Base-by-base conservation (phyloP, 495 filamentous ascomycete species). In the Xylaria scruposa region DNA sequence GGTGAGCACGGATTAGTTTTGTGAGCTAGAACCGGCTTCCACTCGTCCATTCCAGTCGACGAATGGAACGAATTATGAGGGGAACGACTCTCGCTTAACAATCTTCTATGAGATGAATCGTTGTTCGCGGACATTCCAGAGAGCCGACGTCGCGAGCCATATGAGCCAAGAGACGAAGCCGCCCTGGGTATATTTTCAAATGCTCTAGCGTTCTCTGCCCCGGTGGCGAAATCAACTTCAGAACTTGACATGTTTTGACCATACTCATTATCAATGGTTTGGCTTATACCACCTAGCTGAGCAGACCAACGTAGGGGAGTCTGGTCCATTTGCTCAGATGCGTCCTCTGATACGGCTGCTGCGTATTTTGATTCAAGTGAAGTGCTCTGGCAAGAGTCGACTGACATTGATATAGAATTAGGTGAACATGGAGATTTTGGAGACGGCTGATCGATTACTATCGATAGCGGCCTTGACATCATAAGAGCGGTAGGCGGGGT, bases 381-480 rank as follows among this genome's bases (percentile, higher is more conserved):
- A 60, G 38, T 58, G 24, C 70, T 60, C 42, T 49, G 51, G 29
- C 36, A 19, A 71, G 70, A 64, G 70, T 73, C 40, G 26, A 68
- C 6, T 53, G 56, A 66, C 46, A n/a, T 63, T 24, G 70, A 71
- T 29, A 67, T 0, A 13, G 70, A 68, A 12, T 44, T 63, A 29
- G 74, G 68, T 12, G 73, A 70, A 17, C 68, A 70, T 4, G 72
- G 72, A 29, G 75, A 72, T 70, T 53, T 72, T 12, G 85, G 85
- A 0, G 84, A 85, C 1, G 83, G 84, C 26, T 86, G 82, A 74
- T 87, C 85, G 38, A 80, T 75, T 4, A 88, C 86, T 36, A 85
- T 81, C 13, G 85, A 86, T 21, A 88, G 77, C 1, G 86, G 84
- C 12, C 85, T 80, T 47, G 76, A 80, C 62, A 85, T 79, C 46